phyloP scores from a whole-genome alignment of 1,284 basidiomycete genomes.

The Tilletiopsis washingtonensis region DNA sequence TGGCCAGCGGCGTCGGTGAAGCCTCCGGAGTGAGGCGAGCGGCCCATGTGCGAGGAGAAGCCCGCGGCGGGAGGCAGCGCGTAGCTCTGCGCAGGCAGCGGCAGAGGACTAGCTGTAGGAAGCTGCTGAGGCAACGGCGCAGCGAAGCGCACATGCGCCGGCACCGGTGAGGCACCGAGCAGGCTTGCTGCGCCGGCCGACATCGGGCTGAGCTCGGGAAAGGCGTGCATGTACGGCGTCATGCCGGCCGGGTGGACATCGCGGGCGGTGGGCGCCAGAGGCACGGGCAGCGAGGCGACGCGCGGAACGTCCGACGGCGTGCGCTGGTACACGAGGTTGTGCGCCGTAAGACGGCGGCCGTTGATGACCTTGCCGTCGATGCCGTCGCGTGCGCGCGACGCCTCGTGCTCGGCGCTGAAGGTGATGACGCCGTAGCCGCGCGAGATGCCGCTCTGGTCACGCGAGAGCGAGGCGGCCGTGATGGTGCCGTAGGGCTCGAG shows the following conservation, averaged over 20 bases:
- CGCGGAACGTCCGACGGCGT: no score
- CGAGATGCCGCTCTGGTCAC: slow-evolving; percentile 12
- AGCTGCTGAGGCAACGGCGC: neutral
- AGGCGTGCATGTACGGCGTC: no score
- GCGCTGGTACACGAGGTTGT: slow-evolving; percentile 5
- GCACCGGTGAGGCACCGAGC: neutral
- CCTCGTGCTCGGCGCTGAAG: slow-evolving; percentile 7
- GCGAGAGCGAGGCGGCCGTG: slow-evolving; percentile 6
- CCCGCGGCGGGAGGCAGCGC: neutral
- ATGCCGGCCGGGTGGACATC: no score
- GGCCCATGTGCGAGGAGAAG: neutral
- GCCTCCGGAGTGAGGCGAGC: neutral
- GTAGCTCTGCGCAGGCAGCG: neutral
- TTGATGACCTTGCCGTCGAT: slow-evolving; percentile 16
- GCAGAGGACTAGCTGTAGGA: neutral
- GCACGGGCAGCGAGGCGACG: no score
- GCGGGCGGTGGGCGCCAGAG: neutral
- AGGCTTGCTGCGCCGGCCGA: neutral
- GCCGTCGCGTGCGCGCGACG: slow-evolving; percentile 4
- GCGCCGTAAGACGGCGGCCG: slow-evolving; percentile 12
- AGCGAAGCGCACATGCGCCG: neutral
- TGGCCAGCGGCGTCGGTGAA: neutral
- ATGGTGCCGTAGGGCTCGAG: slow-evolving; percentile 16
- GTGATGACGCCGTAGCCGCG: slow-evolving; percentile 17
- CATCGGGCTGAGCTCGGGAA: neutral